Evolutionary conservation across 2,329 filamentous ascomycete genomes (phyloP).

Genomic region (Thyridium curvatum): DNA sequence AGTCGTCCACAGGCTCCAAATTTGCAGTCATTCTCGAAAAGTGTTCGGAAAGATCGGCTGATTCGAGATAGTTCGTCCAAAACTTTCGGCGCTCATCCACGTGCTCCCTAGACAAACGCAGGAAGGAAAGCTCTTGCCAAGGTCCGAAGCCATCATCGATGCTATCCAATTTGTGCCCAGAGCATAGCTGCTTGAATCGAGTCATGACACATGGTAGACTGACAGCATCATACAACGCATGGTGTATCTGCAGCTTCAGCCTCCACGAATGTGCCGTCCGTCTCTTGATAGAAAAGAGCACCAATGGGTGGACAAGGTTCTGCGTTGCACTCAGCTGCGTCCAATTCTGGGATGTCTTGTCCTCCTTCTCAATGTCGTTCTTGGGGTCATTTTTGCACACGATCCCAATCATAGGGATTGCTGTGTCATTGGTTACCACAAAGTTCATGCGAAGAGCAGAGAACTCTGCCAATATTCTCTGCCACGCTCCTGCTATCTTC

Average conservation of each 20-base stretch:
- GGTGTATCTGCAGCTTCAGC: conserved; percentile 63
- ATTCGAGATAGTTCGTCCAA: conserved; percentile 33
- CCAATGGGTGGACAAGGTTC: conserved; percentile 12
- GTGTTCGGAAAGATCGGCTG: no score
- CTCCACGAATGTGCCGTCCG: conserved; percentile 13
- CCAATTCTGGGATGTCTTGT: no score
- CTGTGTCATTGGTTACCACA: conserved; percentile 37
- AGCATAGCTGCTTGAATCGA: conserved; percentile 20
- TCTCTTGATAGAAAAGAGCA: conserved; percentile 12
- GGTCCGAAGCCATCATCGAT: conserved; percentile 5
- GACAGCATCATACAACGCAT: conserved; percentile 83
- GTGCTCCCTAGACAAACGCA: no score
- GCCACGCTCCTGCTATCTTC: conserved; percentile 55
- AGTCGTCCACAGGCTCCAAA: no score
- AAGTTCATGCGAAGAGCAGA: conserved; percentile 67
- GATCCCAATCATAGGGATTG: conserved; percentile 57
- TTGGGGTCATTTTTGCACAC: conserved; percentile 21
- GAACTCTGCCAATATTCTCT: conserved; percentile 42
- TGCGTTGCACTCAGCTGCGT: background rate
- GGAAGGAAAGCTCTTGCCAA: no score
- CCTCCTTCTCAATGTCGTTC: background rate
- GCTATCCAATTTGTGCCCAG: conserved; percentile 4
- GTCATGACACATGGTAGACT: conserved; percentile 62
- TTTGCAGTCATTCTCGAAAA: no score
- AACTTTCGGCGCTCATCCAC: conserved; percentile 20